Evolutionary conservation across 2,329 filamentous ascomycete genomes (phyloP).

Genomic region (Anisogramma anomala): DNA sequence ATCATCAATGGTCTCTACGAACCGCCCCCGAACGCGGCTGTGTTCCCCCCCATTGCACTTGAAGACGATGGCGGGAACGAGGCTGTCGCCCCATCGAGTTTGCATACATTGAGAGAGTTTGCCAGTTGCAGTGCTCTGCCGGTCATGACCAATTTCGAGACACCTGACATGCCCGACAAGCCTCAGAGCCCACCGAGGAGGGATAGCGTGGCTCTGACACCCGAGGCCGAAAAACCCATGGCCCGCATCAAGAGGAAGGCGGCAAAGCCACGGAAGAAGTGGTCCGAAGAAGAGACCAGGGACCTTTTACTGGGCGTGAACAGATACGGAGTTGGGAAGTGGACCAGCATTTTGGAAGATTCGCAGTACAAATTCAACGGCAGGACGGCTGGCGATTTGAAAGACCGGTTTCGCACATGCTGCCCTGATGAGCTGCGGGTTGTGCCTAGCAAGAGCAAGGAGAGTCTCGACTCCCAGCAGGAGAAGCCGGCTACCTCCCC

Average conservation of each 20-base stretch:
- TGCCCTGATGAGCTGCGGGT: conserved; percentile 49
- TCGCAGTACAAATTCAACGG: conserved; percentile 48
- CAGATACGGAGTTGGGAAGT: conserved; percentile 52
- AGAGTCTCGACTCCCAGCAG: conserved; percentile 6
- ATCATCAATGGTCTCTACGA: conserved; percentile 55
- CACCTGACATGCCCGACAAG: conserved; percentile 15
- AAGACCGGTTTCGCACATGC: conserved; percentile 55
- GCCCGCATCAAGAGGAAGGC: conserved; percentile 40
- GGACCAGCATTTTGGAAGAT: conserved; percentile 54
- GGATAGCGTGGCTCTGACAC: conserved; percentile 11
- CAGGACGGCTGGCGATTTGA: conserved; percentile 50
- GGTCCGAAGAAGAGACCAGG: conserved; percentile 55
- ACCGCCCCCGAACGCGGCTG: conserved; percentile 46
- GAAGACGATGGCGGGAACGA: conserved; percentile 34
- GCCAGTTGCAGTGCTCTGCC: conserved; percentile 16
- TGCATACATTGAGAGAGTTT: conserved; percentile 28
- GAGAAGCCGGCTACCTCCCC: conserved; percentile 6
- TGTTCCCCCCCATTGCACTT: conserved; percentile 55
- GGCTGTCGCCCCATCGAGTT: conserved; percentile 24
- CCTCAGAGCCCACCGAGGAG: not conserved
- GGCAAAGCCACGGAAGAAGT: conserved; percentile 48
- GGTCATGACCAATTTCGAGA: conserved; percentile 17
- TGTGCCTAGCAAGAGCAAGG: conserved; percentile 20
- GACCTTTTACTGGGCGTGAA: conserved; percentile 49
- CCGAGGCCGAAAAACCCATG: conserved; percentile 23